Conservation (phyloP, 139 green algal genomes). For the Zygnema circumcarinatum region DNA sequence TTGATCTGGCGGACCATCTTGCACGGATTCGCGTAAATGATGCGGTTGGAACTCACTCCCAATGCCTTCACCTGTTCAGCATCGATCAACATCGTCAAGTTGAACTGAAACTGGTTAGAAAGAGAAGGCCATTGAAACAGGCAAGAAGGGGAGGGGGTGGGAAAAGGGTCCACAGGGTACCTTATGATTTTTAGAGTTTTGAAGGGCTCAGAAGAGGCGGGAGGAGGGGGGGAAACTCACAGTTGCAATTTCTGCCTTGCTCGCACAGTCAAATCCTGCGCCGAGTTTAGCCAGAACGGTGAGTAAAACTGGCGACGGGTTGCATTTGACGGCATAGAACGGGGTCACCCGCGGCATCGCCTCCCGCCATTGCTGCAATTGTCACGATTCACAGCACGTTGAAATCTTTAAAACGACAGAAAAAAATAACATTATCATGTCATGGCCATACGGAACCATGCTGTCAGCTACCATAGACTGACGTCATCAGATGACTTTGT, state of each 20-base stretch:
- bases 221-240: no score
- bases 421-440: not conserved
- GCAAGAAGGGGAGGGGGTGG: no score
- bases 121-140: no score
- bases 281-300: constrained; percentile 82
- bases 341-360: constrained; percentile 88
- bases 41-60: constrained; percentile 78
- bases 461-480: not conserved
- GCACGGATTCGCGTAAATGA: constrained; percentile 95
- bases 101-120: no score
- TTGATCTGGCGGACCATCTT: constrained; percentile 88
- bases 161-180: no score
- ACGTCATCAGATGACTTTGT: no score
- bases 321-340: constrained; percentile 97
- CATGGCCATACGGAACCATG: not conserved
- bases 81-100: no score
- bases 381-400: no score
- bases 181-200: no score
- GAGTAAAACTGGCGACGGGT: constrained; percentile 84
- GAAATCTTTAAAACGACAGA: no score
- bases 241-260: constrained; percentile 81
- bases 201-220: no score
- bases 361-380: constrained; percentile 79
- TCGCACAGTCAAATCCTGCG: constrained; percentile 95
- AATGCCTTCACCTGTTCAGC: constrained; percentile 50